Base-by-base conservation (phyloP, 73 alveolate genomes). In the Paraurostyla sp. region DNA sequence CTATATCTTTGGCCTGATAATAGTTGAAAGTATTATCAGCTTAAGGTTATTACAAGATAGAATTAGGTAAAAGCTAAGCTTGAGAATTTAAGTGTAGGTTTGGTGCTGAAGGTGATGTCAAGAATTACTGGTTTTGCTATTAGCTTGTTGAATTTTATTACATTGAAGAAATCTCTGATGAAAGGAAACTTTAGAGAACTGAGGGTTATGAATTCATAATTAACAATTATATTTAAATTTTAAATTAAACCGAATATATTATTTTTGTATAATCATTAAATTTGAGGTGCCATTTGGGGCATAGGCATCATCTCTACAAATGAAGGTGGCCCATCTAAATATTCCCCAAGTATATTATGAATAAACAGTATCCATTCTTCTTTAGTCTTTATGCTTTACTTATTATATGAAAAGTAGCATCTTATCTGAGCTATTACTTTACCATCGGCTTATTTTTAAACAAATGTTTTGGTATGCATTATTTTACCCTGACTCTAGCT, bases 221-320 rank as follows among this genome's bases (percentile, higher is more conserved):
- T 60, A 30, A 60, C n/a, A 16, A 30, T 29, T 60, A 9, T 54
- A 11, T 6, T 18, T 60, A 29, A 30, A 13, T 60, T 30, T 30
- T 52, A 52, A 52, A 52, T 52, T 52, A 18, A 52, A 52, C 13
- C 69, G 23, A 52, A 9, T 13, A 52, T 52, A 52, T 18, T 9
- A 52, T 13, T 20, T 45, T 7, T 11, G 7, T 11, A 45, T 45
- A 45, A 45, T 45, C 16, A 11, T 45, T 45, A 7, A 45, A 45
- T 45, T 11, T 45, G 7, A 7, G 7, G 7, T 16, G 45, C 23
- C 20, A 32, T 30, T 16, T 45, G 51, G 13, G 50, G 3, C 45
- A 33, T 60, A 29, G 78, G 78, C 78, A 60, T 60, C 78, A 60
- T 60, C 49, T 60, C 78, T 16, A 60, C 78, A 60, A 60, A 60